Evolutionary conservation across 2,329 filamentous ascomycete species (phyloP).

Genomic region (Calonectria crousiana): DNA sequence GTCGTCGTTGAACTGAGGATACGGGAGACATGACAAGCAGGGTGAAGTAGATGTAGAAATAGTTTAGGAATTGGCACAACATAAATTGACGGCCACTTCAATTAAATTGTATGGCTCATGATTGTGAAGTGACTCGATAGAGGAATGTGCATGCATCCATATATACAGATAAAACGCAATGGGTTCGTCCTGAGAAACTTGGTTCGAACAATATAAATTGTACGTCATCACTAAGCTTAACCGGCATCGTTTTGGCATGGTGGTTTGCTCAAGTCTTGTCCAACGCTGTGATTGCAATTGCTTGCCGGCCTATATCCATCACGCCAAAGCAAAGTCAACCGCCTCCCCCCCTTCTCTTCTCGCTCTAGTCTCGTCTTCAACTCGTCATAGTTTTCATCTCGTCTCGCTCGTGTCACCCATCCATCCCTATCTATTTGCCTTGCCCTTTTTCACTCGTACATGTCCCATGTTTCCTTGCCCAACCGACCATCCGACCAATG

Average conservation of each 20-base stretch:
- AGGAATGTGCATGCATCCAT: neutral
- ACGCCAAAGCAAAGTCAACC: slow-evolving; percentile 10
- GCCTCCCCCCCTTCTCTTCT: neutral
- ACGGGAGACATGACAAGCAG: slow-evolving; percentile 22
- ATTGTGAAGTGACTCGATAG: neutral
- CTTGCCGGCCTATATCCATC: slow-evolving; percentile 31
- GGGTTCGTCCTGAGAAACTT: neutral
- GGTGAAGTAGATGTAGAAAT: slow-evolving; percentile 41
- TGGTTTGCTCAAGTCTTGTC: slow-evolving; percentile 1
- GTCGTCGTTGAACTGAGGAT: slow-evolving; percentile 19
- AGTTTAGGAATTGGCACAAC: slow-evolving; percentile 49
- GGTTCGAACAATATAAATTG: neutral
- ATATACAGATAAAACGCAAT: neutral
- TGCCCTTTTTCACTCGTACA: slow-evolving; percentile 17
- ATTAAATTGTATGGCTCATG: neutral
- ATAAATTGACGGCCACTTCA: slow-evolving; percentile 39
- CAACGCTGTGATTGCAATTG: slow-evolving; percentile 29
- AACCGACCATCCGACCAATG: neutral
- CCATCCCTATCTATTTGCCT: slow-evolving; percentile 7
- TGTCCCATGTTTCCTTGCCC: slow-evolving; percentile 4
- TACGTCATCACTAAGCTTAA: neutral
- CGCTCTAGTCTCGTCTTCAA: neutral
- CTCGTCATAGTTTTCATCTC: neutral
- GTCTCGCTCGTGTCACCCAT: slow-evolving; percentile 2
- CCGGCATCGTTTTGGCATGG: too few species aligned